Base-by-base conservation (phyloP, 176 grass and related monocot genomes). In the Aegilops sharonensis region DNA sequence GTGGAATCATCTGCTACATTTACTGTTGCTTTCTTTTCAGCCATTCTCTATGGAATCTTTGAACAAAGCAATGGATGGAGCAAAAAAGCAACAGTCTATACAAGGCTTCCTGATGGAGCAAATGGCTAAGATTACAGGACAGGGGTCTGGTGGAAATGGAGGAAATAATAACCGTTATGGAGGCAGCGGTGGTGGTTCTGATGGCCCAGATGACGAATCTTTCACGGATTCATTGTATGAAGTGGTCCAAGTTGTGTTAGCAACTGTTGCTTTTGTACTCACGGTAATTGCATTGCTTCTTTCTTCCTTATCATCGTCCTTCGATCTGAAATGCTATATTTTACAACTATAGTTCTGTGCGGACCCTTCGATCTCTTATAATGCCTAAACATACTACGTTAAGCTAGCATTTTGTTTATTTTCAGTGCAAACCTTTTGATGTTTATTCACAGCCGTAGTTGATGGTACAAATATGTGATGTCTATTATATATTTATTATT, bases 211-310 rank as follows among this genome's bases (percentile, higher is more conserved):
- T 9, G 90, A 92, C 5, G 86, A 85, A 68, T 83, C 92, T 92
- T 98, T 94, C 82, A 86, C 77, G 15, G 88, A 89, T 39, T 90
- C 79, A 39, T 88, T 98, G 64, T 89, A 95, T 89, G 96, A 98
- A 86, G 32, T 88, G 56, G 20, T 95, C 43, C 93, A 98, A 83
- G 81, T 98, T 77, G 47, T 95, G 81, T 78, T 98, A 81, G 96
- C 93, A 67, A 89, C 92, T 4, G 18, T 94, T 8, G 87, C 86
- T 30, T 91, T 98, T 85, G 90, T 95, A 34, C 56, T 92, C 81
- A 31, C 91, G 93, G 96, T 98, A 94, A 98, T 65, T 76, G 43
- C 77, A 81, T 73, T 68, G 13, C 60, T 89, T 63, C 72, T 52
- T 88, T 32, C 73, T 80, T 67, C 17, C 4, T 86, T 81, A 10